Conservation (phyloP, 1,139 yeast species). For the Pichia terricola region DNA sequence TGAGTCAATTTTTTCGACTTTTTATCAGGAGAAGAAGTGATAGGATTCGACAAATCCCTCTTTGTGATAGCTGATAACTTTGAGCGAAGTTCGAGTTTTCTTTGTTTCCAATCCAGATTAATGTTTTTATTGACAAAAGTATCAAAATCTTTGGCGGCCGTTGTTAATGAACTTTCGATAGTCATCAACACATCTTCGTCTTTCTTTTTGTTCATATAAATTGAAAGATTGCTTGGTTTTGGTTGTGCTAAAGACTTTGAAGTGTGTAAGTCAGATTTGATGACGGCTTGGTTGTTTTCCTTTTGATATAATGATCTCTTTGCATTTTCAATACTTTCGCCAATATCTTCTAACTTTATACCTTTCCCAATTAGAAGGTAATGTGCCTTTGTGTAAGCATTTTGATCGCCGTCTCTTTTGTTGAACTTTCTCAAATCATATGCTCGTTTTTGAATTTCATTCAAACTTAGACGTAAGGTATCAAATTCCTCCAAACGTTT, state of each 20-base stretch:
- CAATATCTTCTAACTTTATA: constrained; percentile 73
- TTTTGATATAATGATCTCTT: not conserved
- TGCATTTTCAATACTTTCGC: constrained; percentile 1
- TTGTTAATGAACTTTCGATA: constrained; percentile 67
- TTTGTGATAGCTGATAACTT: constrained; percentile 44
- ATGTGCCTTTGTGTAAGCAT: constrained; percentile 73
- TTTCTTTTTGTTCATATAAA: constrained; percentile 27
- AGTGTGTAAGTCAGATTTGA: not conserved
- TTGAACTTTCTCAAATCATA: constrained; percentile 44
- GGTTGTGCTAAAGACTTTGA: not conserved
- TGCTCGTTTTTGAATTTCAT: constrained; percentile 69
- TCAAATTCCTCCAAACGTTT: constrained; percentile 57
- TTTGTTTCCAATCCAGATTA: constrained; percentile 73
- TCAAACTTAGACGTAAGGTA: constrained; percentile 62
- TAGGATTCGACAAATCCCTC: constrained; percentile 13
- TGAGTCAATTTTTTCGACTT: constrained; percentile 10
- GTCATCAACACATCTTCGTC: constrained; percentile 78
- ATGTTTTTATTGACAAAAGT: constrained; percentile 62
- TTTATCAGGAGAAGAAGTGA: constrained; percentile 13
- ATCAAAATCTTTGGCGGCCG: constrained; percentile 81
- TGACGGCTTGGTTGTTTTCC: constrained; percentile 1
- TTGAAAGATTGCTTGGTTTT: not conserved
- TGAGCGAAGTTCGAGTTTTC: constrained; percentile 63
- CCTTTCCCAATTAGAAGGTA: constrained; percentile 87
- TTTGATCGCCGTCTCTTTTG: constrained; percentile 23